Evolutionary conservation across 2,329 filamentous ascomycete genomes (phyloP), one percentile per base, ranked within the genome.

Genomic region (Penicillium hesseltinei): DNA sequence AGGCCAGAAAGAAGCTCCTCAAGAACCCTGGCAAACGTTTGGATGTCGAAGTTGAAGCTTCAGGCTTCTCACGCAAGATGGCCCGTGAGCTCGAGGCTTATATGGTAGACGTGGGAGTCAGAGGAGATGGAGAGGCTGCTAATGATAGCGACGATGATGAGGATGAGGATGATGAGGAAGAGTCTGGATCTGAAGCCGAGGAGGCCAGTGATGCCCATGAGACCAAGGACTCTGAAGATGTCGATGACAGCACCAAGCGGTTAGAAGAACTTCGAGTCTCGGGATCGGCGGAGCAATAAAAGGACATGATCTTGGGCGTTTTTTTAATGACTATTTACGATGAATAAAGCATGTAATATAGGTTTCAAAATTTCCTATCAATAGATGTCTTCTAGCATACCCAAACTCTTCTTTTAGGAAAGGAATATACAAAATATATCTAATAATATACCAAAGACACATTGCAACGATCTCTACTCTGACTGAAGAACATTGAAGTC

Each of bases 21-120:
- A 83, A 84, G 70, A 85, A 87, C 54, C 85, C 85, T 13, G 81
- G 80, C 0, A 86, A 80, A 61, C 83, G 94, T 63, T 76, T 99
- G 17, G 95, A 99, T 75, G 87, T 95, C 17, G 85, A 90, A 33
- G 92, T 96, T 1, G 89, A 95, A 70, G 94, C 94, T 0, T 96
- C 91, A 2, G 94, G 94, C 0, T 97, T 99, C 74, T 96, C 91
- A 21, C 95, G 89, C 80, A 97, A 96, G 78, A 96, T 97, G 89
- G 85, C 91, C 17, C 96, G 94, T 74, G 94, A 99, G 66, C 78
- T 99, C 17, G 94, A 97, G 71, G 84, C 85, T 10, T 96, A 96
- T 63, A 94, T 99, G 78, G 88, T 92, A 71, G 84, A 87, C 51
- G 81, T 87, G 45, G 84, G 84, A 9, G 80, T 82, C 13, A 82